Percentiles rank a stretch among this genome's conserved stretches.
Conservation (phyloP, 2,329 filamentous ascomycete genomes). For the Sclerotinia nivalis region DNA sequence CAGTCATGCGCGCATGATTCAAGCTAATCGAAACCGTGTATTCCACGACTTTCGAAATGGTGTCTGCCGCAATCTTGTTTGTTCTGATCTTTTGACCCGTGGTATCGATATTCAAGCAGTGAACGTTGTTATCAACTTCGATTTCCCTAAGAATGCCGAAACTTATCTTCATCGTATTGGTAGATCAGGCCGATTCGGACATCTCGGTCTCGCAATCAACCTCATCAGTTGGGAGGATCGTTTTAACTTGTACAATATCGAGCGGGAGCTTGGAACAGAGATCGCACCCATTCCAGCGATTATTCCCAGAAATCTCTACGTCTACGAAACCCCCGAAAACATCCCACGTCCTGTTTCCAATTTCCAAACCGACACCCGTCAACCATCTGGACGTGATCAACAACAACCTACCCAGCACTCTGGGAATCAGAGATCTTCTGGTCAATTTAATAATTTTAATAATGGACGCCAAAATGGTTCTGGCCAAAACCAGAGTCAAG, state of each 20-base stretch:
- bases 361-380: constrained; percentile 41
- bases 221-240: constrained; percentile 99
- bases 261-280: constrained; percentile 94
- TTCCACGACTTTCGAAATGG: constrained; percentile 99
- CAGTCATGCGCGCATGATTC: constrained; percentile 96
- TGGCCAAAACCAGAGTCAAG: constrained; percentile 36
- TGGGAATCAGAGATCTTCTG: constrained; percentile 32
- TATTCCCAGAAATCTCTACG: constrained; percentile 97
- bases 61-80: constrained; percentile 96
- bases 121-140: constrained; percentile 99
- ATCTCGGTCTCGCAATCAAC: constrained; percentile 96
- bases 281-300: constrained; percentile 92
- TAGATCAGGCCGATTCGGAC: constrained; percentile 94
- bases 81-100: constrained; percentile 94
- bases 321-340: constrained; percentile 93
- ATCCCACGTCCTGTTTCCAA: constrained; percentile 80
- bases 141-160: constrained; percentile 99
- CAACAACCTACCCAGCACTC: constrained; percentile 34
- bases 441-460: constrained; percentile 30
- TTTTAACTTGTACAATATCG: constrained; percentile 98
- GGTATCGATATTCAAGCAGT: constrained; percentile 99
- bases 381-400: constrained; percentile 36
- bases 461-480: constrained; percentile 37
- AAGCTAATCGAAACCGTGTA: constrained; percentile 94
- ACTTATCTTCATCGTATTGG: constrained; percentile 98